A percentile compares a stretch with the other conserved stretches of the same genome.
Conservation (phyloP, 1,139 yeast genomes). For the Magnusiomyces tetraspermus region DNA sequence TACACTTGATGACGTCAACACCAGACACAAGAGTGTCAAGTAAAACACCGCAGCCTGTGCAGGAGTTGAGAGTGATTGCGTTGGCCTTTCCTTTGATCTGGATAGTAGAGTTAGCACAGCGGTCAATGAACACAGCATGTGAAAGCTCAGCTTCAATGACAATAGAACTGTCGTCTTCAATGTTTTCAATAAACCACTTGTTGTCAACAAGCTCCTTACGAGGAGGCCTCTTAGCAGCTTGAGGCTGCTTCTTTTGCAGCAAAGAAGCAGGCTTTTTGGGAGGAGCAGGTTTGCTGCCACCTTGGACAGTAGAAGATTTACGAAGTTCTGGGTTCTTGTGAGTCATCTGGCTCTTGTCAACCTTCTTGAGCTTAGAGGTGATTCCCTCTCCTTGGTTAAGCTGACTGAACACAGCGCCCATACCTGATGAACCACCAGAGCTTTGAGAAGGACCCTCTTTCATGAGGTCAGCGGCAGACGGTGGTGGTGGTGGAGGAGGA, state of each 20-base stretch:
- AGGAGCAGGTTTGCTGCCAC: constrained; percentile 38
- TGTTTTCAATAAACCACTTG: constrained; percentile 84
- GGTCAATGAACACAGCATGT: constrained; percentile 83
- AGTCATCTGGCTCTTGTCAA: constrained; percentile 87
- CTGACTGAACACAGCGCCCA: constrained; percentile 87
- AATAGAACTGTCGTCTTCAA: constrained; percentile 49
- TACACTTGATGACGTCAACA: constrained; percentile 74
- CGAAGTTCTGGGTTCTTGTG: constrained; percentile 86
- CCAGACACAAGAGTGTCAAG: constrained; percentile 83
- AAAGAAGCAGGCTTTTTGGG: constrained; percentile 71
- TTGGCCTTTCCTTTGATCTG: constrained; percentile 88
- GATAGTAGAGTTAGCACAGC: constrained; percentile 61
- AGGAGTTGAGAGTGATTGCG: constrained; percentile 71
- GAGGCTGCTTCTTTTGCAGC: constrained; percentile 22
- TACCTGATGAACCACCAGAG: constrained; percentile 43
- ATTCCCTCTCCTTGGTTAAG: constrained; percentile 76
- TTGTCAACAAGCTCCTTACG: constrained; percentile 73
- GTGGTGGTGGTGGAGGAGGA: constrained; percentile 60
- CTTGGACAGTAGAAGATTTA: constrained; percentile 28
- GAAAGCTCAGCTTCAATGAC: constrained; percentile 71
- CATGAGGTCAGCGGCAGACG: constrained; percentile 61
- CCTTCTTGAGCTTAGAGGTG: constrained; percentile 81
- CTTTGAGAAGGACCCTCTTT: constrained; percentile 30
- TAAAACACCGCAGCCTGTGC: constrained; percentile 63
- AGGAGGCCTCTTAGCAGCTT: constrained; percentile 46